These are phyloP conservation scores for Penicillium pulvis DNA, from an alignment of 495 filamentous ascomycete genomes.

Conservation along the genomic window DNA sequence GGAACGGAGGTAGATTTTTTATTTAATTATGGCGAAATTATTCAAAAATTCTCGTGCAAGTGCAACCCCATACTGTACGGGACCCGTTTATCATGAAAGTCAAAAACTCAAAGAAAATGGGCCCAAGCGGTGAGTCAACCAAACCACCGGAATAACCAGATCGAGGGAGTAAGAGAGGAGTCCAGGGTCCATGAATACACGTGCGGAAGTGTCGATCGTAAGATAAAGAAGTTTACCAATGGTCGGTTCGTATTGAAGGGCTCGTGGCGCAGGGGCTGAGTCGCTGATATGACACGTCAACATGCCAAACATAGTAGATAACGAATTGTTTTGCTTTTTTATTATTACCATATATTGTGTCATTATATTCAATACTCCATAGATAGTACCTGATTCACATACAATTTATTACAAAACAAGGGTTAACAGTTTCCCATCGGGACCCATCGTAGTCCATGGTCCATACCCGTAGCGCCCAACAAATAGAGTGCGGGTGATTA, in stretches of 20 bases:
- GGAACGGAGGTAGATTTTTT: conserved; percentile 4
- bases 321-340: neutral
- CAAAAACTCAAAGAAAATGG: neutral
- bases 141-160: neutral
- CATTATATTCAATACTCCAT: neutral
- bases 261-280: conserved; percentile 19
- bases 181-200: conserved; percentile 17
- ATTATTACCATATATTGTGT: neutral
- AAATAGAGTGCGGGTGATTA: conserved; percentile 17
- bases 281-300: conserved; percentile 20
- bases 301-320: conserved; percentile 4
- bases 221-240: conserved; percentile 8
- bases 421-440: conserved; percentile 15
- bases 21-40: neutral
- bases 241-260: neutral
- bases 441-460: conserved; percentile 25
- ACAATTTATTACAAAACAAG: neutral
- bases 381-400: neutral
- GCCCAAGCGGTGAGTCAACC: neutral
- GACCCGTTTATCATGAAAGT: too few relatives aligned
- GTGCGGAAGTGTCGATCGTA: conserved; percentile 37
- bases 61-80: neutral
- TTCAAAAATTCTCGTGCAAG: neutral
- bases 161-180: neutral
- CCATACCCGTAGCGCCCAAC: conserved; percentile 15